Evolutionary conservation across 345 rosid genomes (phyloP), one percentile per base, ranked within the genome.

Genomic region (Cochlearia excelsa): DNA sequence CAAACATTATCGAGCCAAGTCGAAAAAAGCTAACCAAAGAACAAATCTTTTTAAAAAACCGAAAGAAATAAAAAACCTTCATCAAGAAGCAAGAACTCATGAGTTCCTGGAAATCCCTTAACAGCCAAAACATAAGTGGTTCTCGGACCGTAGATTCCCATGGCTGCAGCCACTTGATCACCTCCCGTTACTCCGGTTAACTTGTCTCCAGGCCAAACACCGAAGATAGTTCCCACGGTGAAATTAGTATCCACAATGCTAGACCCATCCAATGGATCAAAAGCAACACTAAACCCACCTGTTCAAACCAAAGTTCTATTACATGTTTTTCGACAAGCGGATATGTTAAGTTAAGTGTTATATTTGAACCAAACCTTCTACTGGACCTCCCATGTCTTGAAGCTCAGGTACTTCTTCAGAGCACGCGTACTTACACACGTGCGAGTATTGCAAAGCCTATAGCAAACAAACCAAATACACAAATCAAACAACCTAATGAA

Each of bases 151-250:
- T 84, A 93, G 53, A 88, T 81, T 44, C 97, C 99, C 99, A 89
- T 93, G 26, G 95, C 96, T 39, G 98, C 88, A 43, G 98, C 95
- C 37, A 79, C 98, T 79, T 88, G 96, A 66, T 88, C 96, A 71
- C 80, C 78, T 70, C 98, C 90, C 1, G 78, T 88, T 35, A 88
- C 71, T 23, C 98, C 98, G 0, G 81, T 88, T 61, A 88, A 68
- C 77, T 88, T 88, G 58, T 88, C 98, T 28, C 97, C 99, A 34
- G 99, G 90, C 99, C 99, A 93, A 62, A 89, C 99, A 2, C 99
- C 99, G 9, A 89, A 93, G 55, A 93, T 93, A 66, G 99, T 93
- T 50, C 95, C 97, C 6, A 86, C 95, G 0, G 95, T 84, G 78
- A 89, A 89, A 58, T 89, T 86, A 2, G 97, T 84, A 74, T 89